These are phyloP conservation scores for Carex pumila DNA, from an alignment of 176 grass and related monocot genomes.

Conservation along the genomic window DNA sequence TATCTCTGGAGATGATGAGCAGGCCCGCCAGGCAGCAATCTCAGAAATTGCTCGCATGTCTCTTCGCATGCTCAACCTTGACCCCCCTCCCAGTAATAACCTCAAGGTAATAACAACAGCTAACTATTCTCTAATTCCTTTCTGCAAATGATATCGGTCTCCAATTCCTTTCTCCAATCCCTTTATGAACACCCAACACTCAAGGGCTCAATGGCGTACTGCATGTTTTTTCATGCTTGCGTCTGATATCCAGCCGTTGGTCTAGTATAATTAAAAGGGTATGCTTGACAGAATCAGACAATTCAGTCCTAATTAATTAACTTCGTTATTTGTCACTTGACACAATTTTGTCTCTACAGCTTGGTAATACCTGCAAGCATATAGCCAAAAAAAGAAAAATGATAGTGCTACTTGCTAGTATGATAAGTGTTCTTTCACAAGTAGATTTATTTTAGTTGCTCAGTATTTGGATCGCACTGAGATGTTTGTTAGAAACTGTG, in stretches of 20 bases:
- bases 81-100: conserved; percentile 33
- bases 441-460: background rate
- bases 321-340: background rate
- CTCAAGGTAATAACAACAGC: background rate
- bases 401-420: background rate
- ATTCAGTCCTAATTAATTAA: background rate
- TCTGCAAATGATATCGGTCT: background rate
- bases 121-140: background rate
- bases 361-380: background rate
- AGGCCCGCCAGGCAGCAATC: conserved; percentile 38
- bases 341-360: background rate
- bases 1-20: conserved; percentile 56
- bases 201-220: background rate
- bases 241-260: background rate
- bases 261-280: background rate
- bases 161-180: background rate
- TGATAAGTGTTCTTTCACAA: background rate
- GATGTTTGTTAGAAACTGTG: background rate
- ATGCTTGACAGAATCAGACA: background rate
- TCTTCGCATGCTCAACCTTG: conserved; percentile 50
- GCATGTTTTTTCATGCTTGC: background rate
- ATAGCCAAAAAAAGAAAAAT: background rate
- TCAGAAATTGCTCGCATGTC: conserved; percentile 72
- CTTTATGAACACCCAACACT: background rate
- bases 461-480: background rate